Percentiles rank a stretch among this genome's conserved stretches.
Evolutionary conservation across 441 rosid species (phyloP).

Genomic region (Populus hybrid): DNA sequence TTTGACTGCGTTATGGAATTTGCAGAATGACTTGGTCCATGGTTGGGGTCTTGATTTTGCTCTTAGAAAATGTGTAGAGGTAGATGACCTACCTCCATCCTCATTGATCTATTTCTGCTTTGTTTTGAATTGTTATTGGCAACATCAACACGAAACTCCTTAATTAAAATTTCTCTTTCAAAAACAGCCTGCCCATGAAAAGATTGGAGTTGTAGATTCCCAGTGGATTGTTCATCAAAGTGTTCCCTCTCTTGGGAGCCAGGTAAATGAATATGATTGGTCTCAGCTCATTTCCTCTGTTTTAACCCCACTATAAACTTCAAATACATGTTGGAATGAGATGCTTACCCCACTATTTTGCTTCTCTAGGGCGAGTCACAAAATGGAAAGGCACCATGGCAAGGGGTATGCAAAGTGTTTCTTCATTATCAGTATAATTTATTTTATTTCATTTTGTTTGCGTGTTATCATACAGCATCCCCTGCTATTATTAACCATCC

Average conservation of each 20-base stretch:
- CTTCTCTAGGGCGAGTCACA: slow-evolving; percentile 62
- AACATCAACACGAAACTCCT: not conserved
- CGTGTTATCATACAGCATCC: not conserved
- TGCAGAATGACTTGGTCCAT: slow-evolving; percentile 95
- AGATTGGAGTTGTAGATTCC: slow-evolving; percentile 95
- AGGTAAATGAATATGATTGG: slow-evolving; percentile 45
- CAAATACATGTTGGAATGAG: not conserved
- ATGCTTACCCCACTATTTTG: not conserved
- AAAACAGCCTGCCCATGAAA: slow-evolving; percentile 92
- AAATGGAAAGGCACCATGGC: slow-evolving; percentile 72
- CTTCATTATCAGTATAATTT: not conserved
- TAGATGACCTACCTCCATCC: slow-evolving; percentile 15
- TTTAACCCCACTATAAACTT: not conserved
- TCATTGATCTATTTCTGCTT: not conserved
- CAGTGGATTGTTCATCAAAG: slow-evolving; percentile 97
- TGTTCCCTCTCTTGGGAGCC: slow-evolving; percentile 87
- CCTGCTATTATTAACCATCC: not conserved
- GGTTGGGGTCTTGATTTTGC: slow-evolving; percentile 99
- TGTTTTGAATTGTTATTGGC: not conserved
- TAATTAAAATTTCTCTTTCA: slow-evolving; percentile 12
- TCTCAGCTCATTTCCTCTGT: not conserved
- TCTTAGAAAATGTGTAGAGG: slow-evolving; percentile 91
- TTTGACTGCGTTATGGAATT: slow-evolving; percentile 4
- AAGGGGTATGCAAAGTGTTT: slow-evolving; percentile 60
- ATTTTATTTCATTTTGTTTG: not conserved